These are phyloP conservation scores for Cryphonectria naterciae DNA, from an alignment of 2,329 filamentous ascomycete species.

Conservation along the genomic window DNA sequence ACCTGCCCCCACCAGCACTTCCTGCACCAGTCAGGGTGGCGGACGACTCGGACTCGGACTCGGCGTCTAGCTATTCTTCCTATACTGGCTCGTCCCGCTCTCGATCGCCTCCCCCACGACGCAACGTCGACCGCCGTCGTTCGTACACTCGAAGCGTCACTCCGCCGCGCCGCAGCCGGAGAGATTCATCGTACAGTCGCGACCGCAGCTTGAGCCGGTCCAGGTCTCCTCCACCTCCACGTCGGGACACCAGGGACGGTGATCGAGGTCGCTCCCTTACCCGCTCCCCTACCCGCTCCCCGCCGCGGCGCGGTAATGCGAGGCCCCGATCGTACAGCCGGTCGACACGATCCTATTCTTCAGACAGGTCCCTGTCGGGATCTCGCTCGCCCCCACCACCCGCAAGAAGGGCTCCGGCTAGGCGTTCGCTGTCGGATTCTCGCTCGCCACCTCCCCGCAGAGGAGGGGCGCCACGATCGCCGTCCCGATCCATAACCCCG, in stretches of 20 bases:
- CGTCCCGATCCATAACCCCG: slow-evolving; percentile 14
- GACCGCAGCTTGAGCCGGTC: slow-evolving; percentile 42
- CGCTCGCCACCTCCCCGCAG: slow-evolving; percentile 26
- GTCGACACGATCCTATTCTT: slow-evolving; percentile 27
- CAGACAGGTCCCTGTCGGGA: slow-evolving; percentile 22
- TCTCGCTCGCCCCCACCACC: slow-evolving; percentile 27
- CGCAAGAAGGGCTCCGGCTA: slow-evolving; percentile 13
- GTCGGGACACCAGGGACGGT: slow-evolving; percentile 21
- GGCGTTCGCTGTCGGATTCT: slow-evolving; percentile 21
- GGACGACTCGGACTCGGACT: slow-evolving; percentile 69
- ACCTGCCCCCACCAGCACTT: slow-evolving; percentile 81
- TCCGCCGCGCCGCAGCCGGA: slow-evolving; percentile 33
- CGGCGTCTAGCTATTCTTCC: slow-evolving; percentile 78
- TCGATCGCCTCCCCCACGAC: slow-evolving; percentile 47
- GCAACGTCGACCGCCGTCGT: slow-evolving; percentile 42
- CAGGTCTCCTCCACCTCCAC: slow-evolving; percentile 29
- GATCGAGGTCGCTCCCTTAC: slow-evolving; percentile 25
- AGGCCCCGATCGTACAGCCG: slow-evolving; percentile 26
- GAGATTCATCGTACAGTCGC: slow-evolving; percentile 31
- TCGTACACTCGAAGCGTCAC: slow-evolving; percentile 39
- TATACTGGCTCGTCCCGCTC: slow-evolving; percentile 65
- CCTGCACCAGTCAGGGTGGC: slow-evolving; percentile 63
- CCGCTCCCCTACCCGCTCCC: slow-evolving; percentile 23
- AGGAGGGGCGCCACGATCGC: slow-evolving; percentile 13
- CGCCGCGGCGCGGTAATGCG: slow-evolving; percentile 15